Percentiles rank a stretch among this genome's conserved stretches.
Evolutionary conservation across 176 grass and related monocot species (phyloP).

Genomic region (Cenchrus purpureus): DNA sequence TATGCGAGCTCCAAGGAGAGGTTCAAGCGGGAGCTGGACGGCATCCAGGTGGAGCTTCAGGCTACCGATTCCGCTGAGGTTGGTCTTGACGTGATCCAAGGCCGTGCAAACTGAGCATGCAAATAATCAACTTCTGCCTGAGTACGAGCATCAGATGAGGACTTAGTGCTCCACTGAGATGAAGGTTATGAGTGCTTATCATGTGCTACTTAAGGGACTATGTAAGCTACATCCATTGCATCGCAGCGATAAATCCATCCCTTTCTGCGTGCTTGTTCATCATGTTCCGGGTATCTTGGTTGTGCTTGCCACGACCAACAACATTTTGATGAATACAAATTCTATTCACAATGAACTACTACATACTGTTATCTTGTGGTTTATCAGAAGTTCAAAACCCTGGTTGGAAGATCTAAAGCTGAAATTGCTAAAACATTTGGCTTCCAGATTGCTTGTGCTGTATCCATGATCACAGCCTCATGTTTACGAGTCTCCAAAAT

Average conservation of each 20-base stretch:
- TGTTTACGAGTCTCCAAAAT: too few species aligned
- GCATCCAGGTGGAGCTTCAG: conserved; percentile 62
- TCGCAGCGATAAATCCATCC: conserved; percentile 24
- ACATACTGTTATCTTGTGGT: not conserved
- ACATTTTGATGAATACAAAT: not conserved
- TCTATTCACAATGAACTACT: not conserved
- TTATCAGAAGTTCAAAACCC: not conserved
- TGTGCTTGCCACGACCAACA: not conserved
- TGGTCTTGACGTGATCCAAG: conserved; percentile 52
- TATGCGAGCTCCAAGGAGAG: conserved; percentile 62
- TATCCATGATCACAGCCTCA: too few species aligned
- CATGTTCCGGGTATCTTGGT: not conserved
- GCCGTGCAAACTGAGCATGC: conserved; percentile 46
- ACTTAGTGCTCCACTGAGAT: conserved; percentile 23
- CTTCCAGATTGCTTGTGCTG: too few species aligned
- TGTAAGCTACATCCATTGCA: conserved; percentile 21
- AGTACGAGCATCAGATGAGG: conserved; percentile 22
- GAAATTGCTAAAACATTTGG: too few species aligned
- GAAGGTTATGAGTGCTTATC: conserved; percentile 11
- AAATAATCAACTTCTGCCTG: not conserved
- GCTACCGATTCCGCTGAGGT: conserved; percentile 48
- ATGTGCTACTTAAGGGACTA: conserved; percentile 29
- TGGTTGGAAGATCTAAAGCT: not conserved
- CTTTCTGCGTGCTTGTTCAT: not conserved
- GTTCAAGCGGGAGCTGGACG: conserved; percentile 64